Base-by-base conservation (phyloP, 2,329 filamentous ascomycete species). In the Mycosphaerelloides madeirae region DNA sequence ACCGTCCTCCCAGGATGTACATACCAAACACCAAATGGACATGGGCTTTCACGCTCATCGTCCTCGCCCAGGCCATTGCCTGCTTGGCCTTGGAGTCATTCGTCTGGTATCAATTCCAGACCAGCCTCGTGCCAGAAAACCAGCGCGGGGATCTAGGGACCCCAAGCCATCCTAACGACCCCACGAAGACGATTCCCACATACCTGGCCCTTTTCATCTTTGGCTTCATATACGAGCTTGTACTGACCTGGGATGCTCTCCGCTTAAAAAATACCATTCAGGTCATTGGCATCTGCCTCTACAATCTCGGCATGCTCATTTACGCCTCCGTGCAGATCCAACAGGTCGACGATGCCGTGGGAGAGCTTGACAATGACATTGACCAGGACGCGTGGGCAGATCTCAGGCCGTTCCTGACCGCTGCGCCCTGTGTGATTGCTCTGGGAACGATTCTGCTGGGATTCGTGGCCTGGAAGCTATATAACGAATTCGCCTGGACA, bases 401-500 rank as follows among this genome's bases (percentile, higher is more conserved):
- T 45, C 78, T 90, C 25, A 76, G 79, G 57, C 84, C 87, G 1
- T 89, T 85, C 57, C 75, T 98, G 28, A 78, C 96, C 52, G 85
- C 91, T 9, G 88, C 94, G 43, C 93, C 93, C 0, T 82, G 79
- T 57, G 79, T 98, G 46, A 85, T 97, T 54, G 88, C 80, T 1
- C 68, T 94, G 22, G 80, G 80, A 22, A 91, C 86, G 2, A 53
- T 90, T 5, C 61, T 81, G 41, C 83, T 97, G 75, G 76, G 75
- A 12, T 84, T 88, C 50, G 73, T 90, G 40, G 83, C 91, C 2
- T 97, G 89, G 86, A 96, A 95, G 71, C 77, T 98, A 25, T 97
- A 98, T 65, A 89, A 95, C 63, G 91, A 96, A 67, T 98, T 98
- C 68, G 91, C 93, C 9, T 98, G 93, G 93, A 93, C 93, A 46